Percentiles rank a stretch among this genome's conserved stretches.
These are phyloP conservation scores for Diaporthe vaccinii DNA, from an alignment of 2,329 filamentous ascomycete species.

Conservation along the genomic window DNA sequence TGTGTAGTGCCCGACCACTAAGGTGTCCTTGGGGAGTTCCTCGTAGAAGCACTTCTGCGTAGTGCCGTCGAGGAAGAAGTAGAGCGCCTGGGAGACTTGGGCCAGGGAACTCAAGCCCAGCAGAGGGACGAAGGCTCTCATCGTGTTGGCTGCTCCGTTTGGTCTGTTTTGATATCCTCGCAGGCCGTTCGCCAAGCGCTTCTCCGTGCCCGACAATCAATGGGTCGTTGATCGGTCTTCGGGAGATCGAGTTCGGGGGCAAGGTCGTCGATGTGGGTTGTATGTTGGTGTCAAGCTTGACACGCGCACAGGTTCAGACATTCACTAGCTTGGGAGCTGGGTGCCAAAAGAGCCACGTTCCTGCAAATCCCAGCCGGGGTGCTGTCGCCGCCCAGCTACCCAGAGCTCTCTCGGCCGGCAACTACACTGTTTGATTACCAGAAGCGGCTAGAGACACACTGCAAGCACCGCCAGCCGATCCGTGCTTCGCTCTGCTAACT, in stretches of 20 bases:
- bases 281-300: constrained; percentile 18
- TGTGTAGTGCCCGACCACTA: constrained; percentile 93
- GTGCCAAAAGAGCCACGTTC: constrained; percentile 36
- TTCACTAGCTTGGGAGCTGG: not conserved
- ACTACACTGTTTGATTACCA: not conserved
- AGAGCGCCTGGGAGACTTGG: constrained; percentile 89
- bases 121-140: constrained; percentile 74
- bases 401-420: constrained; percentile 36
- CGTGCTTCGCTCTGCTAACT: not conserved
- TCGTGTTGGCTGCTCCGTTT: constrained; percentile 49
- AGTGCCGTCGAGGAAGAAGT: constrained; percentile 94
- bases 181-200: not conserved
- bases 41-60: constrained; percentile 97
- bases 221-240: not conserved
- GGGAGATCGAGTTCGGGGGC: not conserved
- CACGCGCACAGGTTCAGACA: constrained; percentile 10
- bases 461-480: not conserved
- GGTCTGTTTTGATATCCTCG: not conserved
- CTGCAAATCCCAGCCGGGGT: constrained; percentile 32
- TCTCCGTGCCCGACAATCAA: not conserved
- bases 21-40: constrained; percentile 95
- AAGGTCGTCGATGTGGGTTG: constrained; percentile 6
- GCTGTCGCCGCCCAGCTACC: constrained; percentile 8
- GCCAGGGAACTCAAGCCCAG: constrained; percentile 75
- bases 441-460: not conserved